Conservation (phyloP, 208 protist species). For the Trypanosoma caninum region DNA sequence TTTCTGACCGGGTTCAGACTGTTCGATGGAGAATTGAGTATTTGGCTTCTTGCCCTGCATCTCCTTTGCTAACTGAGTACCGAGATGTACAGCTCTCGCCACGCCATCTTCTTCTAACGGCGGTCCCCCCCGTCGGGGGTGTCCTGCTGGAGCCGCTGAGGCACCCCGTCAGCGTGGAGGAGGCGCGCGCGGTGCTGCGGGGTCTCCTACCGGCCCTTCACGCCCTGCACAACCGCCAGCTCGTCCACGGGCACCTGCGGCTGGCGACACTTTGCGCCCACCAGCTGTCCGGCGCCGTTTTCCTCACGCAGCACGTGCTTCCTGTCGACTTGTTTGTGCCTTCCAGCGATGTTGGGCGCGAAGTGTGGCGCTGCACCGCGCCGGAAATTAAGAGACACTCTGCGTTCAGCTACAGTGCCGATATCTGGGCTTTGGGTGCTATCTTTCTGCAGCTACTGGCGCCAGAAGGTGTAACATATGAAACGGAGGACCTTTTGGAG, state of each 20-base stretch:
- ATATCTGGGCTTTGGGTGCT: conserved; percentile 76
- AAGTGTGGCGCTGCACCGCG: conserved; percentile 39
- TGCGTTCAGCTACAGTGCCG: conserved; percentile 45
- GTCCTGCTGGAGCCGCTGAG: conserved; percentile 17
- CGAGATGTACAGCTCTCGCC: conserved; percentile 34
- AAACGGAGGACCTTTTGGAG: conserved; percentile 61
- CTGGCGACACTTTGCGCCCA: conserved; percentile 25
- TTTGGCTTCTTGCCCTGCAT: not conserved
- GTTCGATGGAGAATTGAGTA: conserved; percentile 18
- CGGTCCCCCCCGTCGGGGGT: not conserved
- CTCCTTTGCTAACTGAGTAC: conserved; percentile 26
- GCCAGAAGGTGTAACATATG: conserved; percentile 25
- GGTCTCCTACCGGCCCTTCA: conserved; percentile 31
- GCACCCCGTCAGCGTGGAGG: conserved; percentile 27
- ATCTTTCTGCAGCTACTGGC: conserved; percentile 59
- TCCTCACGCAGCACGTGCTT: conserved; percentile 49
- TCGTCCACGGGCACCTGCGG: conserved; percentile 63
- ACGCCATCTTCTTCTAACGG: conserved; percentile 34
- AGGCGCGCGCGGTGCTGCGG: conserved; percentile 32
- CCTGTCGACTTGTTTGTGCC: conserved; percentile 64
- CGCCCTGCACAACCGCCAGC: conserved; percentile 37
- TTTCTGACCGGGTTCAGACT: conserved; percentile 28
- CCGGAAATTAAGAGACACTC: conserved; percentile 60
- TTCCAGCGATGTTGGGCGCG: conserved; percentile 23
- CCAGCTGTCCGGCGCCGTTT: conserved; percentile 10